Conservation (phyloP, 495 filamentous ascomycete species). For the Trichoderma reesei region DNA sequence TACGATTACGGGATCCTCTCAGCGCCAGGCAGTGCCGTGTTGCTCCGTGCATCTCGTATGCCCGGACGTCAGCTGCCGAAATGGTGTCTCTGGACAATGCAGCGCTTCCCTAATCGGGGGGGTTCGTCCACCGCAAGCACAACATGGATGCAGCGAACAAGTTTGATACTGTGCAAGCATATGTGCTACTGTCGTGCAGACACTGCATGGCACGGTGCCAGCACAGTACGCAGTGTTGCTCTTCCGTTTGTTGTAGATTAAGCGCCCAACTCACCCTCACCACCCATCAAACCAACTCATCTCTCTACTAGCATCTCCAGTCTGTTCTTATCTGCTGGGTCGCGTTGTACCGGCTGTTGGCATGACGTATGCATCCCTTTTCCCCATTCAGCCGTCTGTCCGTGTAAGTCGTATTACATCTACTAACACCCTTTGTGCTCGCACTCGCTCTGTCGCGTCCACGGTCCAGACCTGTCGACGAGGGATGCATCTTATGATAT, state of each 20-base stretch:
- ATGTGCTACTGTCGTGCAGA: no score
- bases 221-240: no score
- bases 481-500: no score
- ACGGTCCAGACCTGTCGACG: background rate
- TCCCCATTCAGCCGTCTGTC: background rate
- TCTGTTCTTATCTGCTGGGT: no score
- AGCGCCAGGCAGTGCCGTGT: background rate
- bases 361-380: background rate
- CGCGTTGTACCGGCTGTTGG: background rate
- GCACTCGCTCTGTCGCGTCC: background rate
- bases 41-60: constrained; percentile 8
- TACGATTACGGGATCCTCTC: background rate
- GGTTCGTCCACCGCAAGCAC: background rate
- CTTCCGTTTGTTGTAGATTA: background rate
- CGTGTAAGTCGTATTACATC: background rate
- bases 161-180: no score
- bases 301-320: no score
- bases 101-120: background rate
- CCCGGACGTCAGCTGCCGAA: constrained; percentile 5
- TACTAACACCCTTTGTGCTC: background rate
- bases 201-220: no score
- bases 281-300: no score
- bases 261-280: constrained; percentile 1
- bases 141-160: background rate
- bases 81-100: background rate